Base-by-base conservation (phyloP, 208 protist species). In the Eutreptiella sp. region DNA sequence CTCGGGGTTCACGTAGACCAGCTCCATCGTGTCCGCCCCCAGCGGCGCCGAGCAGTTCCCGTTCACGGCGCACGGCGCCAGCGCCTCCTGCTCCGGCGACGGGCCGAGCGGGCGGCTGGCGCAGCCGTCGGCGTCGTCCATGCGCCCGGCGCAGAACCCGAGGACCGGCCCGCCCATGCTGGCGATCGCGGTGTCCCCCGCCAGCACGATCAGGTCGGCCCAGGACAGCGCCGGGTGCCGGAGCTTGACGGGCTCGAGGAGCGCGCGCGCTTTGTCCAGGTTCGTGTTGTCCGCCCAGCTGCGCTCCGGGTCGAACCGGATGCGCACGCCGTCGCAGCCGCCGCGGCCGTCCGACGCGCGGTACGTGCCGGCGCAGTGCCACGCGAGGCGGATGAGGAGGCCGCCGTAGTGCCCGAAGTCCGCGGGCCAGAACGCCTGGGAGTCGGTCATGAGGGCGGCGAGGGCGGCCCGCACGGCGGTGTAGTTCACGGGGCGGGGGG, bases 1-100 rank as follows among this genome's bases (percentile, higher is more conserved):
- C 31, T 73, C 71, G 7, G 71, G 71, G 36, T 76, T 73, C 27
- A 76, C 43, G 61, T 76, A 76, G 19, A 76, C 73, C 16, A 76
- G 62, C 11, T 59, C 71, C 5, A 67, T 29, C 19, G 11, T 11
- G 14, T n/a, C 36, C 14, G 36, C 36, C 14, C 14, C 36, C 36
- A 39, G 36, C 36, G 36, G 36, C 0, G 61, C 59, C 5, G 73
- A 31, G 24, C 23, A 31, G 5, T 14, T 3, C 21, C 71, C 71
- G n/a, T n/a, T n/a, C n/a, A n/a, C n/a, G n/a, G n/a, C n/a, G n/a
- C n/a, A n/a, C n/a, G n/a, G n/a, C n/a, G n/a, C n/a, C n/a, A n/a
- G n/a, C n/a, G n/a, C n/a, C n/a, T n/a, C n/a, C n/a, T 61, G 53
- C 47, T 57, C 64, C 14, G 46, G 9, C 24, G 31, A 28, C 24